Base-by-base conservation (phyloP, 768 basidiomycete genomes). In the Cubamyces lactineus region DNA sequence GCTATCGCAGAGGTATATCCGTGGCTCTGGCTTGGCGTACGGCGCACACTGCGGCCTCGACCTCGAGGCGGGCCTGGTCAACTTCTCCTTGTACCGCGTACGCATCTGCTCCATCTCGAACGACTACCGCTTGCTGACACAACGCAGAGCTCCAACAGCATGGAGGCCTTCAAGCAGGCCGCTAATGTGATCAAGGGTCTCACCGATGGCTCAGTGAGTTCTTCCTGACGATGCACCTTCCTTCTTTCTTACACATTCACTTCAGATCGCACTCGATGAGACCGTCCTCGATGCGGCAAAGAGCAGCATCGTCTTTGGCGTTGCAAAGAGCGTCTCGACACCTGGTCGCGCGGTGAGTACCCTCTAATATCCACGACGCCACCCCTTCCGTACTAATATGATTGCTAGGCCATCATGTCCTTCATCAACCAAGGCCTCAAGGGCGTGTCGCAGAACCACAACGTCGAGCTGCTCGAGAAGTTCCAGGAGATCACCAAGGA, bases 1-100 rank as follows among this genome's bases (percentile, higher is more conserved):
- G 41, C 41, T 7, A 56, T 39, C 64, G 1, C 62, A 92, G 90
- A 85, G 89, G 24, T 91, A 89, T 63, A 94, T 99, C 62, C 89
- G 97, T 43, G 97, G 97, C 7, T 89, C 93, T 58, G 97, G 97
- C 21, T 77, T 99, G 38, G 97, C 97, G 5, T 98, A 97, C 66
- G 93, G 94, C n/a, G 93, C 93, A 26, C 86, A 86, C 68, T 79
- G 89, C 34, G 80, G 81, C 0, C 72, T 87, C 34, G 93, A 96
- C 67, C 77, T 86, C 34, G 95, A 97, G 75, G 81, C 88, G 23
- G 94, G 94, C 1, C 75, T 89, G 12, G 75, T 94, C 26, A 85
- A 75, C 53, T 96, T 95, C 75, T 81, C 84, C 15, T 78, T 96
- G 2, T 96, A 94, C 70, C 82, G 93, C 53, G 91, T 89, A 77